Percentiles rank a stretch among this genome's conserved stretches.
Evolutionary conservation across 176 grass and related monocot species (phyloP).

Genomic region (Cymbopogon citratus): DNA sequence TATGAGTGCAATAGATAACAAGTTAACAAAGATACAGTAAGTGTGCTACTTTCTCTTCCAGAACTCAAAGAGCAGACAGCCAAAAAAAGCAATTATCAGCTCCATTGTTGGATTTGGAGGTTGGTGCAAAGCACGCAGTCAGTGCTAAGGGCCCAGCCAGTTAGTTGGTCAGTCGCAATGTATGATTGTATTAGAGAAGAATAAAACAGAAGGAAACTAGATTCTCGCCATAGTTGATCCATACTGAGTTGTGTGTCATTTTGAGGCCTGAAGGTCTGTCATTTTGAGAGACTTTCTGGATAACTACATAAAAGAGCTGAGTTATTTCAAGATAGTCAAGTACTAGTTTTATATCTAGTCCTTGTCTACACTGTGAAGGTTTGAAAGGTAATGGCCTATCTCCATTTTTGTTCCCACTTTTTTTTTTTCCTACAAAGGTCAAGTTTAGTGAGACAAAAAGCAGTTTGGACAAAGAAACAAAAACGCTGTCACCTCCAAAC

Average conservation of each 20-base stretch:
- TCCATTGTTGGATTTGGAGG: conserved; percentile 26
- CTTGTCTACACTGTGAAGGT: background rate
- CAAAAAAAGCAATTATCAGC: conserved; percentile 13
- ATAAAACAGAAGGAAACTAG: conserved; percentile 28
- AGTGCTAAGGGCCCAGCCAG: conserved; percentile 33
- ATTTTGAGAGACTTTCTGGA: background rate
- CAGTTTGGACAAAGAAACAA: background rate
- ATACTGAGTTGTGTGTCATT: conserved; percentile 20
- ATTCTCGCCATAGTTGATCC: conserved; percentile 11
- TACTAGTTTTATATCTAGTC: conserved; percentile 2
- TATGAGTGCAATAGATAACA: conserved; percentile 4
- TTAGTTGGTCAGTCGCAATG: conserved; percentile 42
- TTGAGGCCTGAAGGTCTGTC: background rate
- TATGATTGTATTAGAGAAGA: conserved; percentile 19
- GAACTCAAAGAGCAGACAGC: conserved; percentile 13
- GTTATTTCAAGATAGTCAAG: background rate
- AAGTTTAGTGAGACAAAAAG: background rate
- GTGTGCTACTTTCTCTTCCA: conserved; percentile 20
- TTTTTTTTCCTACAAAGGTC: background rate
- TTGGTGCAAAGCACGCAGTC: conserved; percentile 35
- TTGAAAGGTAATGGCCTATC: background rate
- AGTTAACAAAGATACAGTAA: conserved; percentile 13
- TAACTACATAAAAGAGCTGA: background rate
- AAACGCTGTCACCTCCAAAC: background rate
- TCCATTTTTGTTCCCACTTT: background rate